phyloP scores from a whole-genome alignment of 1,139 yeast species.

The Pneumocystis sp. region DNA sequence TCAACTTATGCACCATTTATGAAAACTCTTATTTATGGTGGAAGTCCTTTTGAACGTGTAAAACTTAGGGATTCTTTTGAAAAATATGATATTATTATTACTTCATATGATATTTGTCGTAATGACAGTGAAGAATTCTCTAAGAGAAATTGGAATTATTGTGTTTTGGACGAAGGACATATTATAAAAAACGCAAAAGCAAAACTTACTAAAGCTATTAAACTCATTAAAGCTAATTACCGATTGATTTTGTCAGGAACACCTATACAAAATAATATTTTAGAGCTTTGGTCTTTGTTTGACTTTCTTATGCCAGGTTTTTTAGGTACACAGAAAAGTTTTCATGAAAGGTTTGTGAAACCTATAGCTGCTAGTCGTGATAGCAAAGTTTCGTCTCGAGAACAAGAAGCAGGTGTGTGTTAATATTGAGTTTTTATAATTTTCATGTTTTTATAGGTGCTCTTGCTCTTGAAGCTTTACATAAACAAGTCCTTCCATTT shows the following conservation, averaged over 20 bases:
- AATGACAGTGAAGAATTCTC: slow-evolving; percentile 63
- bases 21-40: slow-evolving; percentile 74
- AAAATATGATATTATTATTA: slow-evolving; percentile 69
- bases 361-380: slow-evolving; percentile 93
- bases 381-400: slow-evolving; percentile 79
- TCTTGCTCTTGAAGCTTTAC: slow-evolving; percentile 84
- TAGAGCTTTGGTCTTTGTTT: slow-evolving; percentile 93
- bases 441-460: slow-evolving; percentile 33
- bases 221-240: slow-evolving; percentile 69
- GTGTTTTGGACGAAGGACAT: slow-evolving; percentile 96
- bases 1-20: slow-evolving; percentile 81
- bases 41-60: slow-evolving; percentile 66
- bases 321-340: slow-evolving; percentile 83
- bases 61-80: slow-evolving; percentile 40
- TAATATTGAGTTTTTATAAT: background rate
- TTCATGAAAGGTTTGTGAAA: slow-evolving; percentile 89
- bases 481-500: slow-evolving; percentile 91
- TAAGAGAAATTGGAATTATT: slow-evolving; percentile 65
- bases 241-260: slow-evolving; percentile 87
- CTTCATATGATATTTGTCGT: slow-evolving; percentile 91
- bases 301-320: slow-evolving; percentile 98
- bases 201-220: slow-evolving; percentile 78
- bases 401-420: slow-evolving; percentile 62
- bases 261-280: slow-evolving; percentile 92
- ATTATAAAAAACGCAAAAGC: slow-evolving; percentile 85